These are phyloP conservation scores for Piper longum DNA, from an alignment of 164 flowering plant species.

Conservation along the genomic window DNA sequence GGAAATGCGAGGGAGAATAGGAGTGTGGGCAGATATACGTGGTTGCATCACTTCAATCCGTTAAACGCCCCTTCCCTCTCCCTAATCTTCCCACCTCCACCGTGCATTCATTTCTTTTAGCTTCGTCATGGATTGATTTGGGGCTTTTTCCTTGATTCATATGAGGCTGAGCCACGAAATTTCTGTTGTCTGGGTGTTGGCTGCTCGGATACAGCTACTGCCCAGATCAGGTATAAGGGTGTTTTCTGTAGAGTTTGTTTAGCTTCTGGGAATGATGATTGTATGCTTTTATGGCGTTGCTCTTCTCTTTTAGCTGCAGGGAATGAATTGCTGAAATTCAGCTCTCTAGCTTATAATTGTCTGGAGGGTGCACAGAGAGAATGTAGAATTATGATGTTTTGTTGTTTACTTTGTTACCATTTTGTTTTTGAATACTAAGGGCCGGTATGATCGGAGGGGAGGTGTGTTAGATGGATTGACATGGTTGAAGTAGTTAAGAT, in stretches of 20 bases:
- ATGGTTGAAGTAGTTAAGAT: too few relatives aligned
- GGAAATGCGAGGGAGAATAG: constrained; percentile 21
- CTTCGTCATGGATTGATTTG: background rate
- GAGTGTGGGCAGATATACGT: constrained; percentile 41
- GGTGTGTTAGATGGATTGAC: too few relatives aligned
- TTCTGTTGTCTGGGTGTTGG: constrained; percentile 4
- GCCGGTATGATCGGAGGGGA: too few relatives aligned
- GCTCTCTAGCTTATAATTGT: too few relatives aligned
- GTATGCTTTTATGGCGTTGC: background rate
- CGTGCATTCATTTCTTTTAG: background rate
- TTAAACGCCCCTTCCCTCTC: constrained; percentile 7
- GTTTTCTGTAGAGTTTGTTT: background rate
- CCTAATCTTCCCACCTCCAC: background rate
- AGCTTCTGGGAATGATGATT: background rate
- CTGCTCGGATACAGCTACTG: background rate
- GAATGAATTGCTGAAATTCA: too few relatives aligned
- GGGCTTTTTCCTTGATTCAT: constrained; percentile 1
- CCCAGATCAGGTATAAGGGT: background rate
- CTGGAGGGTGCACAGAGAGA: too few relatives aligned
- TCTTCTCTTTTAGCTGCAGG: too few relatives aligned
- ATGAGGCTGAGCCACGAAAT: background rate
- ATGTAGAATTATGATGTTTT: too few relatives aligned
- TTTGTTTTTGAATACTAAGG: too few relatives aligned
- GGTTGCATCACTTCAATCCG: constrained; percentile 27
- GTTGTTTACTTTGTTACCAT: too few relatives aligned